Base-by-base conservation (phyloP, 2,329 filamentous ascomycete genomes). In the Colletotrichum sp. region DNA sequence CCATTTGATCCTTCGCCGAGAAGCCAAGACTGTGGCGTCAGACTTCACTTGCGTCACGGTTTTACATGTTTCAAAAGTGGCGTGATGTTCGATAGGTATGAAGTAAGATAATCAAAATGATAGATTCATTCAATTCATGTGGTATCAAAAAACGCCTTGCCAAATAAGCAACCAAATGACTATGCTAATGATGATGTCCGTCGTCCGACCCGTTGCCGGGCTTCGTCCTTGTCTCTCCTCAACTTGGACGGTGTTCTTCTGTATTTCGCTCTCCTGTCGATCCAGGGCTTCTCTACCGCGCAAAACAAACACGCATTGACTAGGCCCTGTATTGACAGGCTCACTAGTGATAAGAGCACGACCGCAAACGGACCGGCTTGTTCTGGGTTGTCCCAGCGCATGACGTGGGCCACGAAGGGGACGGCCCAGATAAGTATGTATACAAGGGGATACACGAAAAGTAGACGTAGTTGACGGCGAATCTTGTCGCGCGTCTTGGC, bases 381-480 rank as follows among this genome's bases (percentile, higher is more conserved):
- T 4, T 75, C 36, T 5, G 73, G 69, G 71, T 83, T 81, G 77
- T 88, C 87, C 83, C 92, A 94, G 69, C 88, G 88, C 66, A 92
- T 84, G 66, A 92, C 87, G 81, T 96, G 93, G 3, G 88, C 88
- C 3, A 93, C 85, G 79, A 96, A 95, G 0, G 95, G 94, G 9
- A 94, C 85, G 5, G 94, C 84, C 95, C 95, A 96, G 78, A 95
- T 91, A 6, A 91, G 83, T 24, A 94, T 88, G 83, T 96, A 96
- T 6, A 94, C 89, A 21, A 93, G 82, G 0, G 95, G 95, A 82
- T 96, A 96, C 64, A 95, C 91, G 84, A 96, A 95, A 21, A 96
- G 88, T 34, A 94, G 89, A 36, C 93, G 90, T 3, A 96, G 88
- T 80, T 96, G 94, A 12, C 92, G 90, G 60, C 90, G 89, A 75